These are phyloP conservation scores for Eucalyptus sp. DNA, from an alignment of 345 rosid species.

Conservation along the genomic window DNA sequence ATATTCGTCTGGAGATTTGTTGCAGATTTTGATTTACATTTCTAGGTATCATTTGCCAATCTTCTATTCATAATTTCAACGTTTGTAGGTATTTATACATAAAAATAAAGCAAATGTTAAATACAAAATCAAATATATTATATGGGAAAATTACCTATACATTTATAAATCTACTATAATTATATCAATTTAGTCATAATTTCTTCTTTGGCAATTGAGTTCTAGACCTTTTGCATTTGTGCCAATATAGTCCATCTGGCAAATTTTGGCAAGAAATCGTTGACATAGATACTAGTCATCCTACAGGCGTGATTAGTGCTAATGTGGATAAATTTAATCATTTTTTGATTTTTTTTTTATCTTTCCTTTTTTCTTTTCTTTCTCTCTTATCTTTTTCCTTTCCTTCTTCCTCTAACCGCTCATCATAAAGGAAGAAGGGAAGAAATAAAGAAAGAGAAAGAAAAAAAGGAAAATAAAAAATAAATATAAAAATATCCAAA, in stretches of 20 bases:
- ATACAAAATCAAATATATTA: not conserved
- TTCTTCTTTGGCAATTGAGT: not conserved
- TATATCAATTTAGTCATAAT: not conserved
- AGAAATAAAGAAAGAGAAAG: not conserved
- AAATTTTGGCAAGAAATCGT: not conserved
- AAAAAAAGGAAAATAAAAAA: no score
- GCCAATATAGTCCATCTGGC: not conserved
- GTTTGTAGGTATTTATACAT: not conserved
- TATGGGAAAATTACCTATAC: not conserved
- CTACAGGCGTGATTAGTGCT: not conserved
- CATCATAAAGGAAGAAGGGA: not conserved
- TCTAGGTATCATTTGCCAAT: not conserved
- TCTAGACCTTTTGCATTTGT: not conserved
- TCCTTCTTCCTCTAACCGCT: not conserved
- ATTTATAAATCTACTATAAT: no score
- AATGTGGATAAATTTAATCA: no score
- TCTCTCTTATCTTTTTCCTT: not conserved
- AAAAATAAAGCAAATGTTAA: no score
- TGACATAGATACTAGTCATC: accelerated
- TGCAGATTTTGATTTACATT: not conserved
- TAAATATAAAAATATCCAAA: no score
- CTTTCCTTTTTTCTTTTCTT: not conserved
- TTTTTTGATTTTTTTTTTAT: no score
- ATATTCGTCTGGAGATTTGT: not conserved
- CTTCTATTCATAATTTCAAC: not conserved